Evolutionary conservation across 352 stramenopile genomes (phyloP).

Genomic region (Phytophthora citrophthora): DNA sequence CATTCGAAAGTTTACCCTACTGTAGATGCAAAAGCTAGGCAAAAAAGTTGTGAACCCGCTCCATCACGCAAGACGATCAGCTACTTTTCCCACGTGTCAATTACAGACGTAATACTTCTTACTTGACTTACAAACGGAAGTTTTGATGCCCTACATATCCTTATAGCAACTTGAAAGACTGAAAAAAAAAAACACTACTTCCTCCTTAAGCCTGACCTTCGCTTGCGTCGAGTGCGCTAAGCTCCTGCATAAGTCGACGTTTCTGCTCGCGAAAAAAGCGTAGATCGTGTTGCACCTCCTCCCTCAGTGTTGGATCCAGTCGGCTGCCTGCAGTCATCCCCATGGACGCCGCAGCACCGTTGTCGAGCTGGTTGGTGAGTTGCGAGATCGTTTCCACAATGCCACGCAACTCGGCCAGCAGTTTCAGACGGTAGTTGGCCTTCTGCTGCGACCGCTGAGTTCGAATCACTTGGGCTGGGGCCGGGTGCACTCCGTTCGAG

Average conservation of each 20-base stretch:
- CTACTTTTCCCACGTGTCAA: slow-evolving; percentile 18
- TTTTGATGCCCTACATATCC: background rate
- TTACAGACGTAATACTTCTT: background rate
- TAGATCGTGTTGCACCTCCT: slow-evolving; percentile 40
- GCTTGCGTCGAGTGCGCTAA: slow-evolving; percentile 20
- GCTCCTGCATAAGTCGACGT: slow-evolving; percentile 29
- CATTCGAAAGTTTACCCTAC: slow-evolving; percentile 7
- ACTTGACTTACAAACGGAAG: slow-evolving; percentile 21
- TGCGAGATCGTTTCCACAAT: slow-evolving; percentile 41
- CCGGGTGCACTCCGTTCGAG: slow-evolving; percentile 14
- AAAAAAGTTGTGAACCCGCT: slow-evolving; percentile 12
- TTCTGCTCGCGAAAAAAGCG: slow-evolving; percentile 40
- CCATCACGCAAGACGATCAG: background rate
- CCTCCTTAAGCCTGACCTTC: slow-evolving; percentile 16
- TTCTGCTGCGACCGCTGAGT: slow-evolving; percentile 20
- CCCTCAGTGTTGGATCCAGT: slow-evolving; percentile 28
- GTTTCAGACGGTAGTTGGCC: slow-evolving; percentile 33
- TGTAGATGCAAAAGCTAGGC: slow-evolving; percentile 11
- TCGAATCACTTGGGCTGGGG: slow-evolving; percentile 7
- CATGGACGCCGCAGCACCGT: slow-evolving; percentile 15
- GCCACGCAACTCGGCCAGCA: slow-evolving; percentile 34
- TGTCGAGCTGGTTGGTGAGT: slow-evolving; percentile 30
- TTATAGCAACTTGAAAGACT: slow-evolving; percentile 2
- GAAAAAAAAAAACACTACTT: slow-evolving; percentile 1
- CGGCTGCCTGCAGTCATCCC: slow-evolving; percentile 19